Evolutionary conservation across 2,329 filamentous ascomycete genomes (phyloP), one percentile per base, ranked within the genome.

Genomic region (Verticillium longisporum): DNA sequence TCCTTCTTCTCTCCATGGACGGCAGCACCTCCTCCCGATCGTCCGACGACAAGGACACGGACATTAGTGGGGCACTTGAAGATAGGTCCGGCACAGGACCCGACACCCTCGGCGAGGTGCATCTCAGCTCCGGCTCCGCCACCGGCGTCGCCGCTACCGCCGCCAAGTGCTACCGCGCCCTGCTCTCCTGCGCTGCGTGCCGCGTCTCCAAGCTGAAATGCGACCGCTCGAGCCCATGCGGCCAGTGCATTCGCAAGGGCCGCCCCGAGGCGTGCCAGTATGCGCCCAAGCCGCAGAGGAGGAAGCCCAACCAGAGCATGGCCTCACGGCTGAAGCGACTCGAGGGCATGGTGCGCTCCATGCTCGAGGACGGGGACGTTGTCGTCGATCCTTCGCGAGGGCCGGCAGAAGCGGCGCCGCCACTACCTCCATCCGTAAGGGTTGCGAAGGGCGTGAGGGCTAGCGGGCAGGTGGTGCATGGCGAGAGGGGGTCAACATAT

Each of bases 181-280:
- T 83, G 3, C 77, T 84, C 26, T 83, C 80, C 3, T 85, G 82
- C 64, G 78, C 72, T 7, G 76, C 80, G 2, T 85, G 82, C 65
- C 80, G 82, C 57, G 62, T 66, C 60, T 83, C 81, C 45, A 85
- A 85, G 72, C 77, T 83, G 33, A 85, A 84, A 65, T 86, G 83
- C 69, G 81, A 86, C 68, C 79, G 83, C 57, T 70, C 71, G 6
- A 68, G 76, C 54, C 83, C 83, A 57, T 86, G 83, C 69, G 69
- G 73, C 11, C 80, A 84, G 69, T 85, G 82, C 66, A 66, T 75
- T 41, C 82, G 80, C 64, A 83, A 80, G 66, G 78, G 74, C 37
- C 76, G 77, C 45, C 68, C 72, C 1, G 77, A 78, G 2, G 68
- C 71, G 15, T 85, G 83, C 67, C 68, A 70, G 6, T 84, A 85